A percentile compares a stretch with the other conserved stretches of the same genome.
Evolutionary conservation across 1,284 basidiomycete species (phyloP).

Genomic region (Tilletiaria anomala): DNA sequence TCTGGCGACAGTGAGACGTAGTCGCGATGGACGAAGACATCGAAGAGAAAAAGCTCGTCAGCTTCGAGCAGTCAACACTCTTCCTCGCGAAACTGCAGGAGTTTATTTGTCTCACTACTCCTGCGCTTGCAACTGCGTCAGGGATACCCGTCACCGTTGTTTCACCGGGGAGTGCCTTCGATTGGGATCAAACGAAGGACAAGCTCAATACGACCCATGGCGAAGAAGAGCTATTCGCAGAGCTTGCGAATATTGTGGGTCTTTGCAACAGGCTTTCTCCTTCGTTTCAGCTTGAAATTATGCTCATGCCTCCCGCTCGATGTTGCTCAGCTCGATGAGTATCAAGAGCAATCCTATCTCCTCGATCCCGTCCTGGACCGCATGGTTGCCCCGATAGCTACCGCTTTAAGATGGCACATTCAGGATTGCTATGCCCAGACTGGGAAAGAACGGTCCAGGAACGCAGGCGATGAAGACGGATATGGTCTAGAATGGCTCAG

Average conservation of each 20-base stretch:
- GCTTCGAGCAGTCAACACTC: too few species aligned
- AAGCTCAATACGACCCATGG: neutral
- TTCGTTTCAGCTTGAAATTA: too few species aligned
- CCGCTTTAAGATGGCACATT: slow-evolving; percentile 16
- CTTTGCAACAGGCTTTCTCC: too few species aligned
- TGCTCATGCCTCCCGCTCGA: too few species aligned
- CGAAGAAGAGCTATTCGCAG: neutral
- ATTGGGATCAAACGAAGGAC: neutral
- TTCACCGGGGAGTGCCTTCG: too few species aligned
- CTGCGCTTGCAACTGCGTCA: too few species aligned
- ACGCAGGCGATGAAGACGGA: neutral
- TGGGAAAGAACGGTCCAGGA: neutral
- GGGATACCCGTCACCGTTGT: too few species aligned
- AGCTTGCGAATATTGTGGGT: neutral
- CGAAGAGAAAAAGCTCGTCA: too few species aligned
- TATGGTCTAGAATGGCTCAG: slow-evolving; percentile 47
- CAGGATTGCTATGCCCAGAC: too few species aligned
- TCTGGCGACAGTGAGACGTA: too few species aligned
- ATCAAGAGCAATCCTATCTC: slow-evolving; percentile 74
- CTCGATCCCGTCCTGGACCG: slow-evolving; percentile 94
- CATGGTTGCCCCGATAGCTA: slow-evolving; percentile 57
- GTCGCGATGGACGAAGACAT: too few species aligned
- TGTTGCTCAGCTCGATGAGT: slow-evolving; percentile 75
- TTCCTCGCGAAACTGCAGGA: neutral
- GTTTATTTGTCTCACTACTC: neutral